Conservation (phyloP, 495 filamentous ascomycete genomes). For the Friedmanniomyces endolithicus region DNA sequence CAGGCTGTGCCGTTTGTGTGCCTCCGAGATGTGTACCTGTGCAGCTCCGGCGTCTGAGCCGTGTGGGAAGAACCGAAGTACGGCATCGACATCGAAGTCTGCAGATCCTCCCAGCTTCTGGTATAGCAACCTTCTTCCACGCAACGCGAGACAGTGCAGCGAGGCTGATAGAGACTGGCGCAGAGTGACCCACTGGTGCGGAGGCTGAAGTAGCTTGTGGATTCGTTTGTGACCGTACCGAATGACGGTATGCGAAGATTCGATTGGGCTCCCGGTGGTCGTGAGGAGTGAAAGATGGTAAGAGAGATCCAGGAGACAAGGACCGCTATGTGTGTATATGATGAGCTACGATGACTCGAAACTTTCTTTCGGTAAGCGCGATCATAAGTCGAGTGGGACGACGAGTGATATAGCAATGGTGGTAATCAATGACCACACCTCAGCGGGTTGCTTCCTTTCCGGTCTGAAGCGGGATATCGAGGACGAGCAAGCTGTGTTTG, state of each 20-base stretch:
- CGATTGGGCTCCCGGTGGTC: neutral
- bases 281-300: neutral
- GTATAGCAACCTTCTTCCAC: no score
- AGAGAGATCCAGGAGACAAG: neutral
- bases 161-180: neutral
- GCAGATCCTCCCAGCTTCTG: neutral
- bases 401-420: neutral
- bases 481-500: neutral
- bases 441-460: neutral
- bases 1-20: neutral
- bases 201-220: neutral
- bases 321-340: neutral
- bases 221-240: neutral
- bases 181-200: neutral
- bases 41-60: neutral
- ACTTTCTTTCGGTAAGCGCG: neutral
- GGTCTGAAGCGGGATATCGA: neutral
- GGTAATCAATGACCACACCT: neutral
- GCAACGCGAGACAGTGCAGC: no score
- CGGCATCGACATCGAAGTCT: constrained; percentile 7
- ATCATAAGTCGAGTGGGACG: neutral
- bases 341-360: neutral
- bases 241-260: neutral
- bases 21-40: neutral
- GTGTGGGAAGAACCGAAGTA: neutral